phyloP scores from a whole-genome alignment of 2,329 filamentous ascomycete species.

The Trichoderma breve region DNA sequence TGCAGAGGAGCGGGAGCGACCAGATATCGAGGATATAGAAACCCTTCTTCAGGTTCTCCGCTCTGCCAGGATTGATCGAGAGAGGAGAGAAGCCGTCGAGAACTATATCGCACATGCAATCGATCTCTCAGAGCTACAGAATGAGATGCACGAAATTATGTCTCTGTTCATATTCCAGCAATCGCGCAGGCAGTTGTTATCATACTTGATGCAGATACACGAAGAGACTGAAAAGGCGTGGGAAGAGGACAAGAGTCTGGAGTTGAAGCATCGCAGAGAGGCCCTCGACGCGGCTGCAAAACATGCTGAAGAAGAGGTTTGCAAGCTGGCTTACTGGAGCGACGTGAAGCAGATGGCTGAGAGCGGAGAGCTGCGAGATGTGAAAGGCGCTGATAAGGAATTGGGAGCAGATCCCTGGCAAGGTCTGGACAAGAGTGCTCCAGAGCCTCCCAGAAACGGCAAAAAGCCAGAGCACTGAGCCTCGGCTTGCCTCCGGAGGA shows the following conservation, averaged over 20 bases:
- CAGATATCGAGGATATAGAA: slow-evolving; percentile 60
- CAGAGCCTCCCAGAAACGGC: slow-evolving; percentile 36
- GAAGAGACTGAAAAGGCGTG: slow-evolving; percentile 40
- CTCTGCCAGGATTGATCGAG: slow-evolving; percentile 75
- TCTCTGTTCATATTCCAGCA: slow-evolving; percentile 83
- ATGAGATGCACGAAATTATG: slow-evolving; percentile 84
- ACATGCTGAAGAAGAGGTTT: slow-evolving; percentile 77
- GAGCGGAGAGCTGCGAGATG: slow-evolving; percentile 46
- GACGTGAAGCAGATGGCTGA: slow-evolving; percentile 71
- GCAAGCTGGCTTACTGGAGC: slow-evolving; percentile 82
- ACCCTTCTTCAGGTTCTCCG: slow-evolving; percentile 68
- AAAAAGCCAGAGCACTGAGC: slow-evolving; percentile 23
- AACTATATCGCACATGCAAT: slow-evolving; percentile 78
- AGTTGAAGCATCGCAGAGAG: slow-evolving; percentile 49
- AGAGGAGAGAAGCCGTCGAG: slow-evolving; percentile 81
- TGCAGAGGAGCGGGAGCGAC: slow-evolving; percentile 55
- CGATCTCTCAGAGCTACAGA: slow-evolving; percentile 72
- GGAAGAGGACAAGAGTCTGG: slow-evolving; percentile 39
- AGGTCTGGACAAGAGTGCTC: slow-evolving; percentile 54
- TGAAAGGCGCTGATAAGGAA: slow-evolving; percentile 36
- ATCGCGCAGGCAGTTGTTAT: slow-evolving; percentile 74
- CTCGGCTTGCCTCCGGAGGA: background rate
- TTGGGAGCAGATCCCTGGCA: slow-evolving; percentile 43
- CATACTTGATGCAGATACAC: slow-evolving; percentile 62
- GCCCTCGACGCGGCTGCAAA: slow-evolving; percentile 72